Evolutionary conservation across 2,329 filamentous ascomycete species (phyloP), one percentile per base, ranked within the genome.

Genomic region (Aspergillus aculeatinus): DNA sequence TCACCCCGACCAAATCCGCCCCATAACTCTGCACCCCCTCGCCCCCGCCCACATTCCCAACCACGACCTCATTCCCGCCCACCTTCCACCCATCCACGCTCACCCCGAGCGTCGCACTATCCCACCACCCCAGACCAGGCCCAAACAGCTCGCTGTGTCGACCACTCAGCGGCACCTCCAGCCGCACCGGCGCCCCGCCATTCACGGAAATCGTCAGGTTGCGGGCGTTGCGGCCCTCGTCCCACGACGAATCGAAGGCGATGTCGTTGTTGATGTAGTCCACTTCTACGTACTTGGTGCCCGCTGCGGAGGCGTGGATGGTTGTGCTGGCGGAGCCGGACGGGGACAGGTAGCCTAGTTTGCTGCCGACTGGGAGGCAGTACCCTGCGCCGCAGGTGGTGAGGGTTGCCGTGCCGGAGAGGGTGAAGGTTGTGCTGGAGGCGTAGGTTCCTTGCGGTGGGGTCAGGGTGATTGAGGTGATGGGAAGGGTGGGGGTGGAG

Each of bases 221-320:
- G 0, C 81, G 71, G 0, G 81, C 79, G 63, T 83, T 85, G 0
- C 77, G 74, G 0, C 79, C 82, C 62, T 68, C 76, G 0, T 65
- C 76, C 72, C 80, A 83, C 0, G 78, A 71, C 0, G 72, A 76
- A 1, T 68, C 68, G 16, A 82, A 75, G 0, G 78, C 75, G 11
- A 82, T 73, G 9, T 83, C 81, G 62, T 84, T 83, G 70, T 84
- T 84, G 68, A 83, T 80, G 50, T 79, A 83, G 65, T 83, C 80
- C 12, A 84, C 68, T 0, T 79, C 79, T 0, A 84, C 60, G 33
- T 80, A 76, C 60, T 79, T 77, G 3, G 65, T 65, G 1, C 77
- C 75, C 1, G 53, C 19, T 3, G 63, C 72, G 1, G 70, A 73
- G 0, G 71, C 62, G 3, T 69, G 59, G 52, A 83, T 79, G 0